These are phyloP conservation scores for Metschnikowia kunwiensis DNA, from an alignment of 805 yeast genomes.

Conservation along the genomic window DNA sequence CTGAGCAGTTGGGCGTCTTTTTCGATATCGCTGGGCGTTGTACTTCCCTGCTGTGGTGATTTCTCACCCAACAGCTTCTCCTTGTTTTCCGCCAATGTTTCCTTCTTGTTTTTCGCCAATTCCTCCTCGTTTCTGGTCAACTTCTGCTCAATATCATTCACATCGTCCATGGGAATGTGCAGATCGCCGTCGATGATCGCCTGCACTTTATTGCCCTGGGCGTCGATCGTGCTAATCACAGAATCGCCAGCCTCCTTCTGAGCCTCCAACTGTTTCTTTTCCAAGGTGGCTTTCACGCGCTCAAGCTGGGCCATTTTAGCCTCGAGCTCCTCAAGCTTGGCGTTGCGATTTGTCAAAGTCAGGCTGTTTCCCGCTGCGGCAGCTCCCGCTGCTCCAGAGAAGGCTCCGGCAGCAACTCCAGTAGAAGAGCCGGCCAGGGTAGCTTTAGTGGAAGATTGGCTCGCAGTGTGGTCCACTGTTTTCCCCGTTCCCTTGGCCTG, in stretches of 20 bases:
- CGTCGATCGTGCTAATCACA: conserved; percentile 15
- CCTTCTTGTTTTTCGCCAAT: background rate
- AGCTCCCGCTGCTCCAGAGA: too few relatives aligned
- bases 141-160: conserved; percentile 10
- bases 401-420: too few relatives aligned
- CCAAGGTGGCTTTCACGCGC: conserved; percentile 24
- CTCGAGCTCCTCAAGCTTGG: conserved; percentile 12
- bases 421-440: conserved; percentile 3
- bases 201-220: conserved; percentile 13
- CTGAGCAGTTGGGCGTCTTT: conserved; percentile 1
- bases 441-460: too few relatives aligned
- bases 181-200: conserved; percentile 39
- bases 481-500: conserved; percentile 12
- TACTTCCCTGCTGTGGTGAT: background rate
- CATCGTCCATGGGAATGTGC: conserved; percentile 26
- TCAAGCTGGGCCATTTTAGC: conserved; percentile 17
- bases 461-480: too few relatives aligned
- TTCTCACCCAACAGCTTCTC: background rate
- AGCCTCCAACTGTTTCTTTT: conserved; percentile 15
- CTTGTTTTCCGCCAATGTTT: background rate
- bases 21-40: background rate
- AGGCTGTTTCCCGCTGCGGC: background rate
- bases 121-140: conserved; percentile 7
- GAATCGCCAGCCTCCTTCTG: conserved; percentile 20
- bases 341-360: conserved; percentile 4